Conservation (phyloP, 2,329 filamentous ascomycete species). For the Curvularia hawaiiensis region DNA sequence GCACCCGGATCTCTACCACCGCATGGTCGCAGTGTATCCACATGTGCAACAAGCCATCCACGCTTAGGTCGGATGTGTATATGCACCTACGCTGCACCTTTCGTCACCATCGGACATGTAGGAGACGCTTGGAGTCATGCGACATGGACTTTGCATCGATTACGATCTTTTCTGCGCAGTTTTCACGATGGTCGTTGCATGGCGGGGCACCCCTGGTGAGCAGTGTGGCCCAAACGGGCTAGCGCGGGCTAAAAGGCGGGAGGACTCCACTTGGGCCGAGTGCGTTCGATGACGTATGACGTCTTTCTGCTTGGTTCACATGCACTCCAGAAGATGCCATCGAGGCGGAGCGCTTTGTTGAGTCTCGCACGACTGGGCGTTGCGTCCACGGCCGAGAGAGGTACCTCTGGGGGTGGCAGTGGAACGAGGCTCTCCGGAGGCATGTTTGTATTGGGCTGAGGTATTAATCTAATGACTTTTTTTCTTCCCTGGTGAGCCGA, state of each 20-base stretch:
- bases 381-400: constrained; percentile 37
- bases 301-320: constrained; percentile 5
- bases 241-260: constrained; percentile 31
- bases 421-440: not conserved
- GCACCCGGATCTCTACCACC: constrained; percentile 79
- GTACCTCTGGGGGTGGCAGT: not conserved
- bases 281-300: constrained; percentile 25
- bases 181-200: constrained; percentile 16
- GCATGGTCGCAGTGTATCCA: constrained; percentile 82
- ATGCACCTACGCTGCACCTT: not conserved
- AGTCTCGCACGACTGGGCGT: constrained; percentile 7
- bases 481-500: constrained; percentile 5
- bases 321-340: constrained; percentile 12
- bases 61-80: constrained; percentile 40
- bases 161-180: constrained; percentile 12
- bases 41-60: constrained; percentile 80
- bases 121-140: constrained; percentile 11
- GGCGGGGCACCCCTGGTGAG: constrained; percentile 21
- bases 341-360: constrained; percentile 15
- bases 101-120: not conserved
- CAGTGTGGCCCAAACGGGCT: constrained; percentile 24
- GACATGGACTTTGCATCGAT: constrained; percentile 14
- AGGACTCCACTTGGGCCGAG: constrained; percentile 18
- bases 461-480: constrained; percentile 31
- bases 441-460: constrained; percentile 16